Percentiles rank a stretch among this genome's conserved stretches.
phyloP scores from a whole-genome alignment of 306 rosid genomes.

The Sicyos edulis region DNA sequence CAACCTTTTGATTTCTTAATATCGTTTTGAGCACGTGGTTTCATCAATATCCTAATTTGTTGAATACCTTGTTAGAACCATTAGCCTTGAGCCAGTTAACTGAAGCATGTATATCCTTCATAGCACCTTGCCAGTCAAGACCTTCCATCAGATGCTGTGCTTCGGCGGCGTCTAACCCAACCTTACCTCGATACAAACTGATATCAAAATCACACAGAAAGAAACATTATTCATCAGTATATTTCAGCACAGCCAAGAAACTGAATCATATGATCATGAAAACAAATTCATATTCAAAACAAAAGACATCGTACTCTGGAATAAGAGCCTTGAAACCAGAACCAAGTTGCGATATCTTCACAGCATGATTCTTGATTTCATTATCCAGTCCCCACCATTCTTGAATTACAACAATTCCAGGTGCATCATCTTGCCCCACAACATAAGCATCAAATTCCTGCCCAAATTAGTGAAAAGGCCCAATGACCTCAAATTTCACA shows the following conservation, averaged over 20 bases:
- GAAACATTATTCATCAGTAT: neutral
- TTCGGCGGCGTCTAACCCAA: conserved; percentile 84
- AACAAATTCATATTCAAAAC: neutral
- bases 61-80: conserved; percentile 75
- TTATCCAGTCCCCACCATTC: conserved; percentile 94
- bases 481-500: conserved; percentile 16
- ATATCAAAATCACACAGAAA: conserved; percentile 5
- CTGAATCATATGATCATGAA: neutral
- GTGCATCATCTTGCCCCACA: conserved; percentile 78
- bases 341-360: conserved; percentile 61
- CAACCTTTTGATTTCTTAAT: too few species aligned
- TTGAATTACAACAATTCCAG: conserved; percentile 81
- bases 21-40: too few species aligned
- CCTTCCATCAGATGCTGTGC: conserved; percentile 86
- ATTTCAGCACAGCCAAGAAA: conserved; percentile 5
- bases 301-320: conserved; percentile 52
- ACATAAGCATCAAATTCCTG: conserved; percentile 78
- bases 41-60: neutral
- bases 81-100: conserved; percentile 84
- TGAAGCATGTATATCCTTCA: conserved; percentile 77
- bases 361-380: conserved; percentile 74
- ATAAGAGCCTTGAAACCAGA: conserved; percentile 82
- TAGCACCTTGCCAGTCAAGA: conserved; percentile 97
- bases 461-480: conserved; percentile 8
- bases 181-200: conserved; percentile 72